Percentiles rank a stretch among this genome's conserved stretches.
Evolutionary conservation across 208 protist species (phyloP).

Genomic region (Kentomonas sorsogonicus): DNA sequence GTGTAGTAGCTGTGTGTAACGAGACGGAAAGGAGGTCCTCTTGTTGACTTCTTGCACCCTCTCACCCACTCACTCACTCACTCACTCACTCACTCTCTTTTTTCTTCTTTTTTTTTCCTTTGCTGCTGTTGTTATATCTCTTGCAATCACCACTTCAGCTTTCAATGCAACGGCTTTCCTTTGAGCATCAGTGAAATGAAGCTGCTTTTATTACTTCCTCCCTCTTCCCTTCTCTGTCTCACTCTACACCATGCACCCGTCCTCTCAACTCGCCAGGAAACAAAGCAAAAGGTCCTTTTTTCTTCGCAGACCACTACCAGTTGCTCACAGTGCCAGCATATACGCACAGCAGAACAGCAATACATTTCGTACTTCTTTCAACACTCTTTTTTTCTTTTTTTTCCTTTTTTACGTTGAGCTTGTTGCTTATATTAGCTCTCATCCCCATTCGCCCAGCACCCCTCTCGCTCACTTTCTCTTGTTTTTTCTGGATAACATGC

Average conservation of each 20-base stretch:
- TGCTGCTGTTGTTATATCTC: too few species aligned
- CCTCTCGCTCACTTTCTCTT: too few species aligned
- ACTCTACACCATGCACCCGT: background rate
- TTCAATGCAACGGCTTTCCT: too few species aligned
- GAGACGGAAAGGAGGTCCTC: too few species aligned
- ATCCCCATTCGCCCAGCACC: too few species aligned
- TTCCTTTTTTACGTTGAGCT: background rate
- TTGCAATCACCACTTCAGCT: too few species aligned
- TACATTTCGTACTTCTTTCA: conserved; percentile 6
- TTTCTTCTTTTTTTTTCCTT: conserved; percentile 5
- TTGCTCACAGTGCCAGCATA: too few species aligned
- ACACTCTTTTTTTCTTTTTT: conserved; percentile 12
- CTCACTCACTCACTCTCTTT: conserved; percentile 7
- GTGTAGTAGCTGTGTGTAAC: too few species aligned
- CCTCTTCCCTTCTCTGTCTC: conserved; percentile 11
- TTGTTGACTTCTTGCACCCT: background rate
- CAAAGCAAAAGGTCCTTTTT: background rate
- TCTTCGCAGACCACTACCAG: background rate
- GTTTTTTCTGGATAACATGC: background rate
- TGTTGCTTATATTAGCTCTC: background rate
- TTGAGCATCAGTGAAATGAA: too few species aligned
- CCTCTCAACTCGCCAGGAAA: background rate
- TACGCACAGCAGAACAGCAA: too few species aligned
- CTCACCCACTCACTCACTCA: background rate
- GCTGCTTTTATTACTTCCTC: too few species aligned